phyloP scores from a whole-genome alignment of 306 rosid species.

The Cicer judaicum region DNA sequence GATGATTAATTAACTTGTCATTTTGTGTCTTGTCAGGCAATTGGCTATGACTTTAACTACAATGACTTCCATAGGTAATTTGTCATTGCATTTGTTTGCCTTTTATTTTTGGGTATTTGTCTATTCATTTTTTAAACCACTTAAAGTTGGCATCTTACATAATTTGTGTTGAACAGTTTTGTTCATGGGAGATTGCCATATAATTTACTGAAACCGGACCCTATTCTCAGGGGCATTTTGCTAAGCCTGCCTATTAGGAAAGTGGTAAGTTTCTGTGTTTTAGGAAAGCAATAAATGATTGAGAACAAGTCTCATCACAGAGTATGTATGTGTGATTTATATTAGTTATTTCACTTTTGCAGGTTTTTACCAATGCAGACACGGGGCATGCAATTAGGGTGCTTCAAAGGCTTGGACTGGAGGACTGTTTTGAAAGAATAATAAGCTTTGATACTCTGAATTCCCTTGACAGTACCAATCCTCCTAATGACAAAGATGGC shows the following conservation, averaged over 20 bases:
- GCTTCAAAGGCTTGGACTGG: constrained; percentile 78
- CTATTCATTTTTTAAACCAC: constrained; percentile 30
- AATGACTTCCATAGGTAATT: constrained; percentile 77
- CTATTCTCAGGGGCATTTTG: constrained; percentile 69
- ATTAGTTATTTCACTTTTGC: constrained; percentile 19
- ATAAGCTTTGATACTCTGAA: constrained; percentile 89
- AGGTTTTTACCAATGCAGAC: constrained; percentile 82
- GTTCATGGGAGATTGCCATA: constrained; percentile 92
- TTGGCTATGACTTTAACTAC: constrained; percentile 71
- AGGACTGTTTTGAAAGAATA: constrained; percentile 80
- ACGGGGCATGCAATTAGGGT: constrained; percentile 62
- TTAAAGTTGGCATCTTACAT: constrained; percentile 28
- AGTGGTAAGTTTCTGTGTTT: constrained; percentile 57
- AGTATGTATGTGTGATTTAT: neutral
- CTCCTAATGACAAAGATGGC: constrained; percentile 41
- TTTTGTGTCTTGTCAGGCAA: constrained; percentile 60
- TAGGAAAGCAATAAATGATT: neutral
- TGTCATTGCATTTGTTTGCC: neutral
- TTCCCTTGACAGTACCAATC: constrained; percentile 35
- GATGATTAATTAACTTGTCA: constrained; percentile 3
- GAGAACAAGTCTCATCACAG: neutral
- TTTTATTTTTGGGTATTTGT: neutral
- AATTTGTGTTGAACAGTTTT: constrained; percentile 52
- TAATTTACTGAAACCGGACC: constrained; percentile 69
- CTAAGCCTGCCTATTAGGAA: constrained; percentile 79